phyloP scores from a whole-genome alignment of 345 rosid genomes.

The Ricinus communis region DNA sequence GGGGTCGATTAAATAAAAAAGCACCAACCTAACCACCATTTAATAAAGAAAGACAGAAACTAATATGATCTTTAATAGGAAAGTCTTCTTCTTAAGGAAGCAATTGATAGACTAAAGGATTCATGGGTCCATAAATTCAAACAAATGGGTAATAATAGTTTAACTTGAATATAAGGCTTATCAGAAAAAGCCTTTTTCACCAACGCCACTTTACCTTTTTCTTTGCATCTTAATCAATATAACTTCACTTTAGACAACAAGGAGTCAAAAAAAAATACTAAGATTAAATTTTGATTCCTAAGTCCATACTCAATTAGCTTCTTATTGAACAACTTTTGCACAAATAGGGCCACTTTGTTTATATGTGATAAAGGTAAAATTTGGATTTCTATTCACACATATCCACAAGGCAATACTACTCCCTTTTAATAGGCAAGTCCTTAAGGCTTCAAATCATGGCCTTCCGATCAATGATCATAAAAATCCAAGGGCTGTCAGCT shows the following conservation, averaged over 20 bases:
- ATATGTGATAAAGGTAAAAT: slow-evolving; percentile 13
- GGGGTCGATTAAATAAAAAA: too few relatives aligned
- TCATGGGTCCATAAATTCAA: slow-evolving; percentile 19
- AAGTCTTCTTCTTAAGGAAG: background rate
- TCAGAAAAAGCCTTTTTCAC: slow-evolving; percentile 13
- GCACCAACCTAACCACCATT: background rate
- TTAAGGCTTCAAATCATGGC: background rate
- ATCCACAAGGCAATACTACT: background rate
- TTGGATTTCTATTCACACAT: slow-evolving; percentile 21
- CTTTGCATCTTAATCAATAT: slow-evolving; percentile 52
- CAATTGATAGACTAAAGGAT: slow-evolving; percentile 6
- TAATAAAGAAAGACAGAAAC: background rate
- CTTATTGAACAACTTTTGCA: slow-evolving; percentile 3
- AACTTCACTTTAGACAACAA: slow-evolving; percentile 41
- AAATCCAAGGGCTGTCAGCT: slow-evolving; percentile 21
- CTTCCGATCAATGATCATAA: slow-evolving; percentile 16
- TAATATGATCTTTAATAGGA: background rate
- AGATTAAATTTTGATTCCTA: slow-evolving; percentile 33
- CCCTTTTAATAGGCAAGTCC: background rate
- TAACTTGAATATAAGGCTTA: background rate
- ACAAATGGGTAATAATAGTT: background rate
- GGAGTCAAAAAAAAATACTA: slow-evolving; percentile 36
- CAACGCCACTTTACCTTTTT: slow-evolving; percentile 32
- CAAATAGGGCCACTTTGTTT: slow-evolving; percentile 4
- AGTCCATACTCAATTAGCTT: background rate